Conservation (phyloP, 345 rosid species). For the Heritiera fomes region DNA sequence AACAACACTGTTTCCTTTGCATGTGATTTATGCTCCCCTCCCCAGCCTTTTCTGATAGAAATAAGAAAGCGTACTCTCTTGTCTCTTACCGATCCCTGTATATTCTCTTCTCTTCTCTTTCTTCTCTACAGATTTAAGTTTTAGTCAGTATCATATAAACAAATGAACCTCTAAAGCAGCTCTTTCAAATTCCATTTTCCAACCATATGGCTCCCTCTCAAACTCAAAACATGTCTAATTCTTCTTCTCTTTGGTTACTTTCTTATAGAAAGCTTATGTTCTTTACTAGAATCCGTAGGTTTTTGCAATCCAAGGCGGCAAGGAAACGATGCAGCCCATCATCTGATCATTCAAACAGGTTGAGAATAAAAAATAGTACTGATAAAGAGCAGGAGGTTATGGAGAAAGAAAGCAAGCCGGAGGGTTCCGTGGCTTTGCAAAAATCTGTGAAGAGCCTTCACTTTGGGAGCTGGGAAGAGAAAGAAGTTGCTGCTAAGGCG, state of each 20-base stretch:
- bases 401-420: constrained; percentile 18
- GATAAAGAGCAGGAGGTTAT: not conserved
- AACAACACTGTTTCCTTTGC: constrained; percentile 49
- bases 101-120: constrained; percentile 19
- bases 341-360: constrained; percentile 26
- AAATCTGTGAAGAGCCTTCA: constrained; percentile 83
- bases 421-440: constrained; percentile 50
- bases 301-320: constrained; percentile 53
- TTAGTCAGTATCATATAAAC: not conserved
- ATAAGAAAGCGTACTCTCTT: not conserved
- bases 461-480: constrained; percentile 80
- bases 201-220: constrained; percentile 35
- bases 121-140: constrained; percentile 5
- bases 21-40: constrained; percentile 43
- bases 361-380: not conserved
- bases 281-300: constrained; percentile 57
- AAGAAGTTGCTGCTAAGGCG: constrained; percentile 64
- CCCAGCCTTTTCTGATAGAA: not conserved
- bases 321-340: constrained; percentile 31
- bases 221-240: constrained; percentile 35
- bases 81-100: not conserved
- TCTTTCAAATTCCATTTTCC: constrained; percentile 19
- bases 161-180: constrained; percentile 22
- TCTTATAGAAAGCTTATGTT: constrained; percentile 52
- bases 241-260: constrained; percentile 42